Conservation (phyloP, 1,284 basidiomycete species). For the Tilletia setariae region DNA sequence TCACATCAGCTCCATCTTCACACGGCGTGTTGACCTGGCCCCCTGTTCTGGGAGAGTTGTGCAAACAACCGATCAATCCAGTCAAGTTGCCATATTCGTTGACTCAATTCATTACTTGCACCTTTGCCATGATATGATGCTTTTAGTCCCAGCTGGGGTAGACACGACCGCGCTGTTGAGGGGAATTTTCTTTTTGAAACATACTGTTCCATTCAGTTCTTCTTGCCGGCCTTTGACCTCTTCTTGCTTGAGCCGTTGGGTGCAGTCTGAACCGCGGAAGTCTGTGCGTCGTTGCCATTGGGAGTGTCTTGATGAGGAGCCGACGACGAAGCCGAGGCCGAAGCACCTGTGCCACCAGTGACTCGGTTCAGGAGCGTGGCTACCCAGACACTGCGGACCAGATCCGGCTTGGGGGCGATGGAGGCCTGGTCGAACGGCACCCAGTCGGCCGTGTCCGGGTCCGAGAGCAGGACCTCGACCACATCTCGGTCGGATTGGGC, state of each 20-base stretch:
- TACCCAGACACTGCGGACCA: not conserved
- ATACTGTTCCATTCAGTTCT: not conserved
- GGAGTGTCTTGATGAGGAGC: not conserved
- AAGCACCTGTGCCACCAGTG: not conserved
- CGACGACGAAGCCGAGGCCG: not conserved
- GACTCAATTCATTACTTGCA: too few relatives aligned
- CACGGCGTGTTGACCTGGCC: too few relatives aligned
- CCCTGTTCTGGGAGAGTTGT: too few relatives aligned
- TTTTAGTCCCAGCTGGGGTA: not conserved
- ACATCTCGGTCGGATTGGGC: slow-evolving; percentile 16
- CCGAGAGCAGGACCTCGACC: slow-evolving; percentile 40
- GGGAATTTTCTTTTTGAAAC: not conserved
- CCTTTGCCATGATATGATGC: too few relatives aligned
- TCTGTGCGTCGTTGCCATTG: too few relatives aligned
- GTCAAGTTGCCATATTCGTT: too few relatives aligned
- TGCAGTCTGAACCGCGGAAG: not conserved
- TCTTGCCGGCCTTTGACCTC: not conserved
- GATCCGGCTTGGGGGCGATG: not conserved
- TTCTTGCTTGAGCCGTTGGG: not conserved
- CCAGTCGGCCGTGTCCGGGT: slow-evolving; percentile 37
- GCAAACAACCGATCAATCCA: too few relatives aligned
- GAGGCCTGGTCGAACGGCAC: slow-evolving; percentile 30
- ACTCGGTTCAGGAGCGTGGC: not conserved
- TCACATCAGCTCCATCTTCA: too few relatives aligned
- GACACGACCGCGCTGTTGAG: not conserved